phyloP scores from a whole-genome alignment of 2,329 filamentous ascomycete genomes.

The Claviceps purpurea region DNA sequence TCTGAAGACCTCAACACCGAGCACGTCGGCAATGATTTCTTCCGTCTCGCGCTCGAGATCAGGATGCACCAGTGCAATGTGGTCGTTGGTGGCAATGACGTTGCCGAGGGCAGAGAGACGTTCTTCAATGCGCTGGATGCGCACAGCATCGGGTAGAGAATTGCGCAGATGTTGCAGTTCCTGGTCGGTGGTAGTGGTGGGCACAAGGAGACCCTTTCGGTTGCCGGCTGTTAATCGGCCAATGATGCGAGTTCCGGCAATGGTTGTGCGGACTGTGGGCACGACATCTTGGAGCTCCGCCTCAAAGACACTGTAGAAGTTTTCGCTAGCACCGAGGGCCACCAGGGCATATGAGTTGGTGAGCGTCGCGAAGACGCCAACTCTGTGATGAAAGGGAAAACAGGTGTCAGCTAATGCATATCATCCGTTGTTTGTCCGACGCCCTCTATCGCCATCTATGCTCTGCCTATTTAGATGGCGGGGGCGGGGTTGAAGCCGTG shows the following conservation, averaged over 20 bases:
- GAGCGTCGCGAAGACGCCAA: conserved; percentile 91
- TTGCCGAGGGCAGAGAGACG: conserved; percentile 90
- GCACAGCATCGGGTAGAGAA: conserved; percentile 78
- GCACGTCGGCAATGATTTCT: conserved; percentile 92
- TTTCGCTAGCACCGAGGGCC: conserved; percentile 88
- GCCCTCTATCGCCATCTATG: background rate
- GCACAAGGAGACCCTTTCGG: conserved; percentile 90
- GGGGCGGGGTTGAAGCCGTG: conserved; percentile 12
- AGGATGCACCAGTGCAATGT: conserved; percentile 90
- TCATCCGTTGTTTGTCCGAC: background rate
- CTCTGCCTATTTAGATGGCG: conserved; percentile 8
- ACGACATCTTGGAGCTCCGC: conserved; percentile 94
- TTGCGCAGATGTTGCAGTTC: conserved; percentile 96
- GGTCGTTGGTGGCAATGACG: conserved; percentile 92
- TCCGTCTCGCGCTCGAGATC: conserved; percentile 96
- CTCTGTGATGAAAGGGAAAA: conserved; percentile 36
- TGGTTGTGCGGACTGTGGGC: conserved; percentile 91
- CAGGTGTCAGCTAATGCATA: background rate
- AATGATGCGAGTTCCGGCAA: conserved; percentile 91
- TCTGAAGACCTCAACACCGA: conserved; percentile 78
- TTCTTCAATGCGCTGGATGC: conserved; percentile 97
- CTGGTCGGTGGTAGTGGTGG: conserved; percentile 92
- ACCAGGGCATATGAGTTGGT: conserved; percentile 96
- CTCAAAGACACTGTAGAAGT: conserved; percentile 99
- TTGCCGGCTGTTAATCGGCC: conserved; percentile 92